These are phyloP conservation scores for Santalum album DNA, from an alignment of 164 flowering plant genomes.

Conservation along the genomic window DNA sequence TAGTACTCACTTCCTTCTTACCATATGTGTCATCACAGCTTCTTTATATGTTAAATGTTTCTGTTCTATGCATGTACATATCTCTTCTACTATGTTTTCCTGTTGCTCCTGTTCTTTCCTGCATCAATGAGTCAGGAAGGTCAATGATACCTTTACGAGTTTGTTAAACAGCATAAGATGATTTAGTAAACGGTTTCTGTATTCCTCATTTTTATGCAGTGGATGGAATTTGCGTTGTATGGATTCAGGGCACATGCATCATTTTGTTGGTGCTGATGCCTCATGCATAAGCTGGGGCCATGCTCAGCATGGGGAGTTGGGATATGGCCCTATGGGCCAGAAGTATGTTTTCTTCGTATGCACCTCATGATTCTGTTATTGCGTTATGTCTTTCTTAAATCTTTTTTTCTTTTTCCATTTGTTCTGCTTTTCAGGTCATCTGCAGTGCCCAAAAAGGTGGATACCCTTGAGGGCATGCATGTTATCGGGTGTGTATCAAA, in stretches of 20 bases:
- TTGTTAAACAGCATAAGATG: neutral
- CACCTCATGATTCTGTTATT: neutral
- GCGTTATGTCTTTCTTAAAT: neutral
- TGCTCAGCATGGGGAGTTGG: constrained; percentile 87
- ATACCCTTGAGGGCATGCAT: constrained; percentile 84
- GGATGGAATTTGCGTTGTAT: constrained; percentile 98
- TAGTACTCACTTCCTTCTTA: too few relatives aligned
- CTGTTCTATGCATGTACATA: too few relatives aligned
- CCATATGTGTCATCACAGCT: too few relatives aligned
- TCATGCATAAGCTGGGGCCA: constrained; percentile 99
- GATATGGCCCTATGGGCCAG: constrained; percentile 84
- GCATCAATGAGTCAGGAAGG: too few relatives aligned
- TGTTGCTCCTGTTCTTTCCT: too few relatives aligned
- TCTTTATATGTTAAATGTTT: too few relatives aligned
- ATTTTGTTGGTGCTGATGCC: constrained; percentile 83
- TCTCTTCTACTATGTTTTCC: too few relatives aligned
- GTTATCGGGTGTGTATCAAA: constrained; percentile 50
- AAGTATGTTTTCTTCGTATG: constrained; percentile 43
- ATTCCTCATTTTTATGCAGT: constrained; percentile 26
- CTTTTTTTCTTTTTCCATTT: neutral
- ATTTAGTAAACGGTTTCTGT: neutral
- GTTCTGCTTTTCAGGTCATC: constrained; percentile 57
- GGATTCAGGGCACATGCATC: constrained; percentile 86
- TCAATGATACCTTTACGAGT: neutral
- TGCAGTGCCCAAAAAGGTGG: constrained; percentile 85